Conservation (phyloP, 192 early-diverging fungal species). For the Backusella morwellensis region DNA sequence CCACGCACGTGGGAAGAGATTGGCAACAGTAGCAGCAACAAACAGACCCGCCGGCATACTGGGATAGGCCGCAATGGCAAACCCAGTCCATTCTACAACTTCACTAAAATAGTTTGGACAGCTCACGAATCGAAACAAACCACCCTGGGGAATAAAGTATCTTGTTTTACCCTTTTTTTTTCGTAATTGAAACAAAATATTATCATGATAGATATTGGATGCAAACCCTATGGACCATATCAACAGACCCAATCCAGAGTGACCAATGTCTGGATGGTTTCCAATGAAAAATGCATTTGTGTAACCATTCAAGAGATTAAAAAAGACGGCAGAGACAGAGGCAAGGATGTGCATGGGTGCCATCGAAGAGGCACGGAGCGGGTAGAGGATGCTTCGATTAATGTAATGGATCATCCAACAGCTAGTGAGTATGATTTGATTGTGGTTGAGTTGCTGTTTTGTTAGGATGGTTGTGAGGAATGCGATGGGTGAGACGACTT, state of each 20-base stretch:
- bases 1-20: conserved; percentile 37
- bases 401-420: conserved; percentile 37
- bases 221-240: conserved; percentile 25
- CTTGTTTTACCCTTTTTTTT: neutral
- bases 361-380: conserved; percentile 27
- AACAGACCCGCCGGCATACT: conserved; percentile 32
- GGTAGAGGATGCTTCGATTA: conserved; percentile 30
- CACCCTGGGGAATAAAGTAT: conserved; percentile 34
- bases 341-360: conserved; percentile 28
- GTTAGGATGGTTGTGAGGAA: conserved; percentile 13
- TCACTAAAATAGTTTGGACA: conserved; percentile 42
- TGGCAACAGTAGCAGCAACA: conserved; percentile 22
- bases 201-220: conserved; percentile 40
- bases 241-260: neutral
- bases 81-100: conserved; percentile 39
- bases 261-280: neutral
- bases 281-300: conserved; percentile 31
- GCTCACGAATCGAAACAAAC: conserved; percentile 27
- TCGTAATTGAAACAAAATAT: conserved; percentile 30
- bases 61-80: conserved; percentile 26
- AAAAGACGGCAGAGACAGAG: conserved; percentile 2
- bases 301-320: conserved; percentile 40
- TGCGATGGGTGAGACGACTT: conserved; percentile 25
- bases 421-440: conserved; percentile 16
- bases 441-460: neutral